A percentile compares a stretch with the other conserved stretches of the same genome.
Evolutionary conservation across 176 grass and related monocot species (phyloP).

Genomic region (Microstegium vimineum): DNA sequence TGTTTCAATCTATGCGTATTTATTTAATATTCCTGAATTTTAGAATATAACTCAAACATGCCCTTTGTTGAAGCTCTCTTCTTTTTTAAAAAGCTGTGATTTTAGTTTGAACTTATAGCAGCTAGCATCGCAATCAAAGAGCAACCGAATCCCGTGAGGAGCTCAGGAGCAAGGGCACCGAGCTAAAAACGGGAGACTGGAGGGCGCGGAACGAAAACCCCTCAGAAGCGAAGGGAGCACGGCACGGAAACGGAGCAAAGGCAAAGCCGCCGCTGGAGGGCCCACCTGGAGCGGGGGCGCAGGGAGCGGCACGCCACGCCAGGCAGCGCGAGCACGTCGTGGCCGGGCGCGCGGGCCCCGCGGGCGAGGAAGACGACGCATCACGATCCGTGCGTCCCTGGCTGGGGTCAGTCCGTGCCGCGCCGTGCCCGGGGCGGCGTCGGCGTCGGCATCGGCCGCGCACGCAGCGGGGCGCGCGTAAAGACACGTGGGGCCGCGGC

Average conservation of each 20-base stretch:
- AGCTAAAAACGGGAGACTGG: background rate
- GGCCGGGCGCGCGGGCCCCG: slow-evolving; percentile 15
- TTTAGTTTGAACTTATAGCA: no score
- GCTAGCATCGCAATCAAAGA: background rate
- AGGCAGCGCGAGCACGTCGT: slow-evolving; percentile 20
- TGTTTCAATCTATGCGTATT: no score
- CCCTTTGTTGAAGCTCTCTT: no score
- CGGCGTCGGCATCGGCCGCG: slow-evolving; percentile 28
- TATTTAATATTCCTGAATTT: no score
- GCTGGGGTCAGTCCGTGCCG: slow-evolving; percentile 44
- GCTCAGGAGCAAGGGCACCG: fast-evolving
- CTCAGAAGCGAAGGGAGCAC: background rate
- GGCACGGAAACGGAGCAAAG: background rate
- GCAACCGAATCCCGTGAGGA: background rate
- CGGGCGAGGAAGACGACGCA: slow-evolving; percentile 37
- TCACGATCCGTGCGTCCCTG: slow-evolving; percentile 45
- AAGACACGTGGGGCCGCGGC: slow-evolving; percentile 49
- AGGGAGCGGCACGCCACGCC: slow-evolving; percentile 23
- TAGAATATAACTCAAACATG: no score
- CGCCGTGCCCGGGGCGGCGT: background rate
- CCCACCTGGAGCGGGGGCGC: background rate
- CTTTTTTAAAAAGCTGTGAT: no score
- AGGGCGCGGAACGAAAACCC: background rate
- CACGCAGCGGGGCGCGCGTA: slow-evolving; percentile 41
- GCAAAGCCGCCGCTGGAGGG: slow-evolving; percentile 40